These are phyloP conservation scores for Plasmodium berghei DNA, from an alignment of 169 alveolate species.

Conservation along the genomic window DNA sequence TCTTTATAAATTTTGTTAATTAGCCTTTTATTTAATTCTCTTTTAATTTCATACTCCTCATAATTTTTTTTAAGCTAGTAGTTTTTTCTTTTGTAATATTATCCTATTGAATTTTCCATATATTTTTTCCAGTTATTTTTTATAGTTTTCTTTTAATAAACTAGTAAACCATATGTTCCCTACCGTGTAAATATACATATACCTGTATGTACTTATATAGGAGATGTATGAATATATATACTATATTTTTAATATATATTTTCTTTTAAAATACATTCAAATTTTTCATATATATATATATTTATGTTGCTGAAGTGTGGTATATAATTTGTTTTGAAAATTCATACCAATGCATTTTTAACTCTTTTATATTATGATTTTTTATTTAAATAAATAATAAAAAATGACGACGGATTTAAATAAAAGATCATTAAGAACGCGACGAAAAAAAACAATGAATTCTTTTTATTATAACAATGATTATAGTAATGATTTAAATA, in stretches of 20 bases:
- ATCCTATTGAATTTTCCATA: too few relatives aligned
- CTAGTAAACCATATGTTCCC: too few relatives aligned
- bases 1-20: too few relatives aligned
- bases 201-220: too few relatives aligned
- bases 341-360: too few relatives aligned
- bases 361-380: slow-evolving; percentile 10
- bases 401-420: slow-evolving; percentile 70
- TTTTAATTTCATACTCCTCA: too few relatives aligned
- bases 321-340: not conserved
- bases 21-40: too few relatives aligned
- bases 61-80: too few relatives aligned
- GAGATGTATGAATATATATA: slow-evolving; percentile 10
- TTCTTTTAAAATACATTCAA: not conserved
- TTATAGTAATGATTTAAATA: slow-evolving; percentile 71
- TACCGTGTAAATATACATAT: too few relatives aligned
- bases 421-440: slow-evolving; percentile 65
- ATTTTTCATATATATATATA: not conserved
- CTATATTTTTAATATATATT: not conserved
- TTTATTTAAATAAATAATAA: not conserved
- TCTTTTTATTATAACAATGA: slow-evolving; percentile 68
- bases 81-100: too few relatives aligned
- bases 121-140: too few relatives aligned
- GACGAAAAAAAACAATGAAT: slow-evolving; percentile 74
- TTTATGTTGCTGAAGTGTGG: slow-evolving; percentile 6
- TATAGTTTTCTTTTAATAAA: too few relatives aligned